Evolutionary conservation across 306 rosid species (phyloP), one percentile per base, ranked within the genome.

Genomic region (Lathyrus sativus): DNA sequence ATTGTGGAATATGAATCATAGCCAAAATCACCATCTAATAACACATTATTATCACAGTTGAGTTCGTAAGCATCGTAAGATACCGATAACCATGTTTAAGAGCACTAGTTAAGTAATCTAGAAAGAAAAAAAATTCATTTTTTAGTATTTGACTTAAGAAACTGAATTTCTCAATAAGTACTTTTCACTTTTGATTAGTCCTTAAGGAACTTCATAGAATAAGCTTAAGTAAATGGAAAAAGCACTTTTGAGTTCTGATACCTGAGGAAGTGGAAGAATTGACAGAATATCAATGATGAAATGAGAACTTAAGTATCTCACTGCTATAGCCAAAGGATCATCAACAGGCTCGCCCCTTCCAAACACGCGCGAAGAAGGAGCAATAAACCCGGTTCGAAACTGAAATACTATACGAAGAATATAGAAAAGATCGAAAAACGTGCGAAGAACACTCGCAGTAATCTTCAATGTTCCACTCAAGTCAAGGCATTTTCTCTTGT

Each of bases 181-280:
- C 53, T 62, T 39, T 62, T 12, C 13, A 19, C 46, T 61, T 38
- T 37, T 61, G 48, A 37, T 37, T 60, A 4, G 28, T 35, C 12
- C 62, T 57, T 29, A n/a, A n/a, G n/a, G n/a, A n/a, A n/a, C n/a
- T n/a, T n/a, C n/a, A n/a, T n/a, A n/a, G n/a, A n/a, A n/a, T n/a
- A n/a, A n/a, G n/a, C n/a, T n/a, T n/a, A 19, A 19, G 22, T 19
- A 19, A 19, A 19, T 19, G 0, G 0, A 19, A 28, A 13, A 38
- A 41, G n/a, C 10, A 49, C 37, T 59, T 59, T 44, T 9, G 8
- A 7, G 38, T 64, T 60, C 17, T 33, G 39, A 66, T 82, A 93
- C 99, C 92, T 95, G 99, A 60, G 97, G 99, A 49, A 88, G 74
- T 53, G 99, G 99, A 76, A 95, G 69, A 70, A 95, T 78, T 41